Base-by-base conservation (phyloP, 2,329 filamentous ascomycete genomes). In the Balansia obtecta region DNA sequence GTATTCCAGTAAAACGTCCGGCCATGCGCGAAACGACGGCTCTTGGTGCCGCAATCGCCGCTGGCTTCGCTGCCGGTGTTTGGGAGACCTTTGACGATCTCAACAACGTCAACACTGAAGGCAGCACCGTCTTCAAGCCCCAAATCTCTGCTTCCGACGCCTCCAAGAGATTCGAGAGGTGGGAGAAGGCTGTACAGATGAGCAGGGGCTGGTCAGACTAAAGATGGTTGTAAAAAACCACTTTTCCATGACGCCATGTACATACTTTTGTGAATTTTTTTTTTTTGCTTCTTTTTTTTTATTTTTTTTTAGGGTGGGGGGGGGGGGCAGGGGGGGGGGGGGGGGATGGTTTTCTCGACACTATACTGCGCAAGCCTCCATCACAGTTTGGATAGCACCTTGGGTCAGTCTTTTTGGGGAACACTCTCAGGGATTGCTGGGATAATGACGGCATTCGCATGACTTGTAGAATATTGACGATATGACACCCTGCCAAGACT, bases 1-100 rank as follows among this genome's bases (percentile, higher is more conserved):
- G 83, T 49, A 89, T 91, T 56, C 83, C 85, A 42, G 83, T 91
- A 54, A 79, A 86, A 63, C 79, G 87, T 39, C 86, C 87, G 4
- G 75, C 78, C 49, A 91, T 93, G 87, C 80, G 85, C 55, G 87
- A 93, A 68, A 90, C 86, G 2, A 93, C 87, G 3, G 84, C 86
- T 1, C 74, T 91, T 3, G 87, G 86, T 33, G 86, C 87, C 32
- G 87, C 86, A 42, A 89, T 91, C 54, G 86, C 87, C 7, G 86
- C 87, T 20, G 87, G 84, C n/a, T 80, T 90, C 56, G 86, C 85
- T 3, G 78, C 84, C 6, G 81, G 75, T 45, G 74, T 89, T 11
- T 91, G 86, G 85, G 80, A 84, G 60, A 76, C 79, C 54, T 85
- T 88, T 55, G 77, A 81, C 45, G 85, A 89, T 59, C 68, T 90